phyloP scores from a whole-genome alignment of 2,329 filamentous ascomycete genomes.

The Clarireedia monteithiana region DNA sequence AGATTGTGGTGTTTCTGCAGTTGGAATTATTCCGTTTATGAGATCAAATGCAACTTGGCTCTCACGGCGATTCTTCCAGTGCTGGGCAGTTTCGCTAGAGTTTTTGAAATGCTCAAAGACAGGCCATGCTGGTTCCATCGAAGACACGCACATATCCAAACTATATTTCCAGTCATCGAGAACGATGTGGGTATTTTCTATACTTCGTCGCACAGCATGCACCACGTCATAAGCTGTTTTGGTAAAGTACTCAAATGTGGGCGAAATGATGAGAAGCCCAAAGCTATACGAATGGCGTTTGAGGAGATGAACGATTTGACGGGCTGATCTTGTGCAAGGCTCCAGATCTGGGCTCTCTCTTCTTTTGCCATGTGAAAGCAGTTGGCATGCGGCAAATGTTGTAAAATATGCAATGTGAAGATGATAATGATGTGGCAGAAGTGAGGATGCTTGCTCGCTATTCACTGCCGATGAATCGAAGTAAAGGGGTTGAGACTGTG shows the following conservation, averaged over 20 bases:
- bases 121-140: constrained; percentile 25
- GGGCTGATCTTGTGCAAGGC: constrained; percentile 30
- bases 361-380: constrained; percentile 16
- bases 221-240: constrained; percentile 29
- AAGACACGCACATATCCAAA: constrained; percentile 22
- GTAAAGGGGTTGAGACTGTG: constrained; percentile 20
- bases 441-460: constrained; percentile 14
- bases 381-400: constrained; percentile 22
- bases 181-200: constrained; percentile 24
- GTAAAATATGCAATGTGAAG: constrained; percentile 25
- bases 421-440: constrained; percentile 29
- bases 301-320: constrained; percentile 30
- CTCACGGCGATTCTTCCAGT: constrained; percentile 14
- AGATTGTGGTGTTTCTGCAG: constrained; percentile 18
- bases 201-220: constrained; percentile 22
- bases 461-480: constrained; percentile 17
- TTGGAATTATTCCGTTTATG: constrained; percentile 19
- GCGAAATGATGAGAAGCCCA: constrained; percentile 33
- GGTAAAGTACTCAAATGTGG: constrained; percentile 35
- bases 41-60: constrained; percentile 26
- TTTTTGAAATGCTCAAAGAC: constrained; percentile 22
- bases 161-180: constrained; percentile 26
- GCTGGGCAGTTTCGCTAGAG: constrained; percentile 13
- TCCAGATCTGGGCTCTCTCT: constrained; percentile 21
- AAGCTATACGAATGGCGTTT: constrained; percentile 34